A percentile compares a stretch with the other conserved stretches of the same genome.
These are phyloP conservation scores for Lactarius psammicola DNA, from an alignment of 768 basidiomycete genomes.

Conservation along the genomic window DNA sequence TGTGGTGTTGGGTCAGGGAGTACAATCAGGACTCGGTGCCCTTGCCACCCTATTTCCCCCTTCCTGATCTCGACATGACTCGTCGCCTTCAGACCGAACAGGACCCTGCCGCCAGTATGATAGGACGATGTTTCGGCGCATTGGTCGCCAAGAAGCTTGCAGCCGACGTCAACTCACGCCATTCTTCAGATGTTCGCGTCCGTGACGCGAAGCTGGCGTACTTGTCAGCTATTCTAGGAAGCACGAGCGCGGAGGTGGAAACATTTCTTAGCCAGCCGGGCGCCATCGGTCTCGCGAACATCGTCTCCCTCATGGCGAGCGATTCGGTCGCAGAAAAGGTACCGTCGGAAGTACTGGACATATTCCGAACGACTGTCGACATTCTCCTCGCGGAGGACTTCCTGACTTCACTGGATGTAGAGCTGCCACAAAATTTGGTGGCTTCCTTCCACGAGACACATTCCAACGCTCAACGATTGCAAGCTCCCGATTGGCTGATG, in stretches of 20 bases:
- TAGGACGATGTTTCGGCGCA: not conserved
- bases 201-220: not conserved
- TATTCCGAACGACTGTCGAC: not conserved
- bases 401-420: not conserved
- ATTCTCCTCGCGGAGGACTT: not conserved
- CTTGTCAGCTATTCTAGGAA: not conserved
- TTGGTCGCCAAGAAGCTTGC: not conserved
- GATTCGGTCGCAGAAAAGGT: not conserved
- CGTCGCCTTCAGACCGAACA: not conserved
- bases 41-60: not conserved
- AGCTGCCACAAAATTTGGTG: not conserved
- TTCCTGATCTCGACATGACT: not conserved
- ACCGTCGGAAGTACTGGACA: not conserved
- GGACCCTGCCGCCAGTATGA: not conserved
- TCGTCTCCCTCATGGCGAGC: not conserved
- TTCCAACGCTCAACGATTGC: not conserved
- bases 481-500: not conserved
- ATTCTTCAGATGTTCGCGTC: not conserved
- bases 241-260: not conserved
- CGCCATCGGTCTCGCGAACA: not conserved
- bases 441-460: not conserved
- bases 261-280: not conserved
- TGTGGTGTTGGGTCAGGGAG: not conserved
- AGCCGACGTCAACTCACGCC: not conserved
- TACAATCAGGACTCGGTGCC: not conserved